These are phyloP conservation scores for Macrolepiota fuliginosa DNA, from an alignment of 768 basidiomycete genomes.

Conservation along the genomic window DNA sequence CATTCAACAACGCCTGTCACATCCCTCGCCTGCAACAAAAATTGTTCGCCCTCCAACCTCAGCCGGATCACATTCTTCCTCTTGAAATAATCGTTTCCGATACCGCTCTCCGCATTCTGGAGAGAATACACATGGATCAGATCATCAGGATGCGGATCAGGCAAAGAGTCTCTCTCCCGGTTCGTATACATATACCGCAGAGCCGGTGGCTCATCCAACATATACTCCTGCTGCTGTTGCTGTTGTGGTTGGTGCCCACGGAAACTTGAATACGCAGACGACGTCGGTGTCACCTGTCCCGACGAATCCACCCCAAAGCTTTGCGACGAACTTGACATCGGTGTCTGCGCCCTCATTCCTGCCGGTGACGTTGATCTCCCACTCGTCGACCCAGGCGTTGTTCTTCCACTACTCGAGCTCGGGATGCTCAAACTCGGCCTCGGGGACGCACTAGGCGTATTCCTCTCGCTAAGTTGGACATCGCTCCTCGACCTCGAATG, in stretches of 20 bases:
- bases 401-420: constrained; percentile 23
- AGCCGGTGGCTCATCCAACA: background rate
- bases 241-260: constrained; percentile 10
- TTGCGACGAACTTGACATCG: constrained; percentile 9
- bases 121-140: constrained; percentile 75
- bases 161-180: constrained; percentile 20
- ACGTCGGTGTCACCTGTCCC: constrained; percentile 5
- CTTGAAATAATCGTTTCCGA: constrained; percentile 95
- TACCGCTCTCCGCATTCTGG: constrained; percentile 89
- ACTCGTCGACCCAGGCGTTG: constrained; percentile 18
- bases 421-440: constrained; percentile 34
- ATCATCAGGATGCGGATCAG: constrained; percentile 46
- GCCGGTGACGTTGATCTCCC: constrained; percentile 13
- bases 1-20: constrained; percentile 86
- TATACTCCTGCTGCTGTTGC: constrained; percentile 8
- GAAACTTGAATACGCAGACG: constrained; percentile 5
- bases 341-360: constrained; percentile 4
- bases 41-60: constrained; percentile 93
- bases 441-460: constrained; percentile 19
- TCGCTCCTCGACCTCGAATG: constrained; percentile 43
- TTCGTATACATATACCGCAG: constrained; percentile 3
- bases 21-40: constrained; percentile 85
- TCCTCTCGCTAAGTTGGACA: constrained; percentile 18
- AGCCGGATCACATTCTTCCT: constrained; percentile 92
- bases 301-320: constrained; percentile 6